Conservation (phyloP, 2,329 filamentous ascomycete genomes). For the Nothophaeocryptopus gaeumannii region DNA sequence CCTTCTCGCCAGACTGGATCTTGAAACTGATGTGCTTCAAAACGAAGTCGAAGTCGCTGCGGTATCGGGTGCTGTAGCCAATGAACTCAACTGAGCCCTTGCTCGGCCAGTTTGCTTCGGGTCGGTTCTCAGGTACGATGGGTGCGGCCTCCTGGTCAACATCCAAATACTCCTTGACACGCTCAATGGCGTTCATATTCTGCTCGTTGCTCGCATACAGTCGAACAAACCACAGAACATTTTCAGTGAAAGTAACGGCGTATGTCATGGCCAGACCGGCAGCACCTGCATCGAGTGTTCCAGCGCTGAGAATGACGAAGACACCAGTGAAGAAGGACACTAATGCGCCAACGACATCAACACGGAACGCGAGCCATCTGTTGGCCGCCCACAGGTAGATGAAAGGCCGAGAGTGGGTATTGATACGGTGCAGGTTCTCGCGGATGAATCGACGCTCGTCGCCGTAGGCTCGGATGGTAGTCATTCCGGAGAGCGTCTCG, state of each 20-base stretch:
- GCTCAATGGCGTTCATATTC: slow-evolving; percentile 99
- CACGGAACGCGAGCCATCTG: slow-evolving; percentile 90
- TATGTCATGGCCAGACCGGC: slow-evolving; percentile 94
- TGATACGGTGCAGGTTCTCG: slow-evolving; percentile 84
- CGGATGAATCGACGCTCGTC: slow-evolving; percentile 90
- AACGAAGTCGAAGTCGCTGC: slow-evolving; percentile 81
- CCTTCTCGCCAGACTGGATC: slow-evolving; percentile 82
- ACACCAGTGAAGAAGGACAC: slow-evolving; percentile 91
- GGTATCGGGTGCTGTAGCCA: slow-evolving; percentile 84
- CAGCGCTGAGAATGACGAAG: slow-evolving; percentile 82
- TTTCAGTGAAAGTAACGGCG: slow-evolving; percentile 94
- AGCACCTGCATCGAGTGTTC: slow-evolving; percentile 81
- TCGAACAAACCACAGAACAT: slow-evolving; percentile 92
- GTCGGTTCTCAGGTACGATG: slow-evolving; percentile 73
- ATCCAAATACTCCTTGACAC: slow-evolving; percentile 94
- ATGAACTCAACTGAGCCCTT: slow-evolving; percentile 84
- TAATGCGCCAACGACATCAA: slow-evolving; percentile 84
- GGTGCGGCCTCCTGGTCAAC: slow-evolving; percentile 88
- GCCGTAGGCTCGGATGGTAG: slow-evolving; percentile 93
- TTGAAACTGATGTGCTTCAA: slow-evolving; percentile 81
- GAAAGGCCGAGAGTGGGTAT: slow-evolving; percentile 87
- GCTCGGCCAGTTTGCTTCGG: slow-evolving; percentile 77
- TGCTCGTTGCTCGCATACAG: slow-evolving; percentile 95
- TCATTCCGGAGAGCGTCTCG: slow-evolving; percentile 90
- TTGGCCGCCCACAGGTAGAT: slow-evolving; percentile 97